These are phyloP conservation scores for Fraxinus americana DNA, from an alignment of 257 asterid genomes.

Conservation along the genomic window DNA sequence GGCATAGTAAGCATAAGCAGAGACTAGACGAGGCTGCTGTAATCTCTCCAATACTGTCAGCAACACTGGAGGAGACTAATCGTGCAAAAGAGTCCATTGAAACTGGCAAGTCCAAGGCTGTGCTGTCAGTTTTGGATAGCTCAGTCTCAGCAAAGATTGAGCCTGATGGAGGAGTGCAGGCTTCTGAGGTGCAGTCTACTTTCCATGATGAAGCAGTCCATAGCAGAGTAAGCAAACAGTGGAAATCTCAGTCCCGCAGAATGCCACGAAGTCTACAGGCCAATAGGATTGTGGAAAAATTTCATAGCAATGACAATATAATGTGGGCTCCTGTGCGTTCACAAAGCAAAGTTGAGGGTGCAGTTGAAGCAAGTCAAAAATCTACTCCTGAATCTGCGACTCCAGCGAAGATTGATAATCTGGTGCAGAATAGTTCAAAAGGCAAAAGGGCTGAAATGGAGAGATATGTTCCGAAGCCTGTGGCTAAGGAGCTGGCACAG, in stretches of 20 bases:
- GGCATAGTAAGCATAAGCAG: constrained; percentile 60
- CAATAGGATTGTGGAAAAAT: constrained; percentile 58
- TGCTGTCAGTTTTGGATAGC: constrained; percentile 39
- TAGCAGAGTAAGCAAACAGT: constrained; percentile 49
- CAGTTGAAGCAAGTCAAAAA: constrained; percentile 49
- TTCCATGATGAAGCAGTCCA: constrained; percentile 54
- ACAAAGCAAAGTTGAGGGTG: constrained; percentile 60
- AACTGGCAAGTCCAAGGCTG: constrained; percentile 42
- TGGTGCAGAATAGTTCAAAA: constrained; percentile 55
- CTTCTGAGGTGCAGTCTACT: constrained; percentile 44
- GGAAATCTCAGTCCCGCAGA: constrained; percentile 70
- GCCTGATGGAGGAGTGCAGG: constrained; percentile 39
- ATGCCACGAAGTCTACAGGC: constrained; percentile 60
- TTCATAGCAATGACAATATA: constrained; percentile 60
- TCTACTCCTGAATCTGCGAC: constrained; percentile 35
- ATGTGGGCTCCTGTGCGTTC: constrained; percentile 93
- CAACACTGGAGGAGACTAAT: constrained; percentile 27
- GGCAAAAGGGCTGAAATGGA: constrained; percentile 98
- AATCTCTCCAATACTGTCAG: constrained; percentile 37
- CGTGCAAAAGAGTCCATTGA: constrained; percentile 38
- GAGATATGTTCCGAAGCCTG: constrained; percentile 93
- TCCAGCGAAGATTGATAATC: constrained; percentile 46
- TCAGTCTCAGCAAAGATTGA: constrained; percentile 37
- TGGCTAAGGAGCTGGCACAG: constrained; percentile 90
- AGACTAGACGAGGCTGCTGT: constrained; percentile 47